These are phyloP conservation scores for Cladosporium sp. DNA, from an alignment of 2,329 filamentous ascomycete species.

Conservation along the genomic window DNA sequence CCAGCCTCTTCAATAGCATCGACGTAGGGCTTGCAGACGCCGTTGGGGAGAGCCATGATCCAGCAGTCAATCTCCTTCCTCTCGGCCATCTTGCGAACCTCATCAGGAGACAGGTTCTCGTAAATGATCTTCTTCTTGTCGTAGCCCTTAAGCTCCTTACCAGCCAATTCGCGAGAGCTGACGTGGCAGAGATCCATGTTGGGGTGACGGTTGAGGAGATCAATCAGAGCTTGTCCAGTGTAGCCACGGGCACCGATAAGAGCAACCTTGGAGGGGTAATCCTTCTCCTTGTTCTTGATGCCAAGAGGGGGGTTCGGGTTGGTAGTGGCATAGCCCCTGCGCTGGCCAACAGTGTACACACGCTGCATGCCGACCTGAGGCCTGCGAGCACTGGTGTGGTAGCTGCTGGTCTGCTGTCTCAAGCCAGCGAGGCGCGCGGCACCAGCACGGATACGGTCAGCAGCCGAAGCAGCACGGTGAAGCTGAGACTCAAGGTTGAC, in stretches of 20 bases:
- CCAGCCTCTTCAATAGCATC: slow-evolving; percentile 76
- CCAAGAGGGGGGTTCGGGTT: slow-evolving; percentile 90
- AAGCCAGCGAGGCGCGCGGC: slow-evolving; percentile 38
- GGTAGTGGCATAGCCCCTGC: slow-evolving; percentile 55
- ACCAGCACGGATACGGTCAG: slow-evolving; percentile 54
- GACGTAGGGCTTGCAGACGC: slow-evolving; percentile 89
- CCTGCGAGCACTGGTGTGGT: slow-evolving; percentile 54
- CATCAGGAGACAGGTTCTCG: slow-evolving; percentile 82
- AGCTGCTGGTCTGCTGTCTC: slow-evolving; percentile 60
- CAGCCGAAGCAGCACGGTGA: slow-evolving; percentile 69
- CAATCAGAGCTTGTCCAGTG: slow-evolving; percentile 86
- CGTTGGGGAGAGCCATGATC: slow-evolving; percentile 96
- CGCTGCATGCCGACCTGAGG: slow-evolving; percentile 6
- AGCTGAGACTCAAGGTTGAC: slow-evolving; percentile 85
- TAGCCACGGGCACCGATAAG: slow-evolving; percentile 91
- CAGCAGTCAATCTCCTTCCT: slow-evolving; percentile 86
- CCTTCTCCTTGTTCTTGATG: slow-evolving; percentile 81
- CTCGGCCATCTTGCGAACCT: slow-evolving; percentile 79
- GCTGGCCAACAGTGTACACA: slow-evolving; percentile 13
- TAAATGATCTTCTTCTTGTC: slow-evolving; percentile 88
- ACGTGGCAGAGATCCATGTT: slow-evolving; percentile 87
- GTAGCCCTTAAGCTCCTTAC: slow-evolving; percentile 84
- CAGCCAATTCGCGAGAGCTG: slow-evolving; percentile 85
- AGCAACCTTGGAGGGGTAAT: slow-evolving; percentile 71
- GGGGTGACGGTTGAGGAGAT: slow-evolving; percentile 80